A percentile compares a stretch with the other conserved stretches of the same genome.
Evolutionary conservation across 805 yeast species (phyloP).

Genomic region (Scheffersomyces amazonensis): DNA sequence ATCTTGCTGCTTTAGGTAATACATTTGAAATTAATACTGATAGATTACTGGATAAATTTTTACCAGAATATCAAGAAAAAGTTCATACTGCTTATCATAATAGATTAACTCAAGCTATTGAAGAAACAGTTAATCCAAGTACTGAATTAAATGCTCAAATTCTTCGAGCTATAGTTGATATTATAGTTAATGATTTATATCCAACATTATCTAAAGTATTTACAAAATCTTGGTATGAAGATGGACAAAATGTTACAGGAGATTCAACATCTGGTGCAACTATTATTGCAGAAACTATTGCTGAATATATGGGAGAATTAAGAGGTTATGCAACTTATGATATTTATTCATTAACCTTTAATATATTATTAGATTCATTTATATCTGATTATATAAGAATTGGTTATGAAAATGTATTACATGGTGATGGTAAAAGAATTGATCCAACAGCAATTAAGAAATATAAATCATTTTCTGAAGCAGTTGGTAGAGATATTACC

Average conservation of each 20-base stretch:
- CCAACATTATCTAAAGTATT: conserved; percentile 62
- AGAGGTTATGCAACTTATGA: conserved; percentile 44
- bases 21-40: conserved; percentile 78
- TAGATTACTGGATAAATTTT: conserved; percentile 61
- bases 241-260: conserved; percentile 19
- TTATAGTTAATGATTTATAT: conserved; percentile 70
- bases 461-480: conserved; percentile 36
- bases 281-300: conserved; percentile 67
- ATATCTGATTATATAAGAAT: conserved; percentile 35
- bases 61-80: conserved; percentile 57
- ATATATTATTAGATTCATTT: conserved; percentile 35
- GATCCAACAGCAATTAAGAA: conserved; percentile 36
- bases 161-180: conserved; percentile 62
- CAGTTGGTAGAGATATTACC: conserved; percentile 35
- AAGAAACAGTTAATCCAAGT: conserved; percentile 53
- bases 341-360: conserved; percentile 37
- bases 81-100: conserved; percentile 47
- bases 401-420: conserved; percentile 39
- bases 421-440: conserved; percentile 40
- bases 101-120: conserved; percentile 33
- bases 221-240: conserved; percentile 69
- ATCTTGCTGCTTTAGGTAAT: conserved; percentile 78
- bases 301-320: conserved; percentile 70
- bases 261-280: conserved; percentile 47
- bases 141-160: conserved; percentile 78